Percentiles rank a stretch among this genome's conserved stretches.
These are phyloP conservation scores for Amniculicola lignicola DNA, from an alignment of 495 filamentous ascomycete genomes.

Conservation along the genomic window DNA sequence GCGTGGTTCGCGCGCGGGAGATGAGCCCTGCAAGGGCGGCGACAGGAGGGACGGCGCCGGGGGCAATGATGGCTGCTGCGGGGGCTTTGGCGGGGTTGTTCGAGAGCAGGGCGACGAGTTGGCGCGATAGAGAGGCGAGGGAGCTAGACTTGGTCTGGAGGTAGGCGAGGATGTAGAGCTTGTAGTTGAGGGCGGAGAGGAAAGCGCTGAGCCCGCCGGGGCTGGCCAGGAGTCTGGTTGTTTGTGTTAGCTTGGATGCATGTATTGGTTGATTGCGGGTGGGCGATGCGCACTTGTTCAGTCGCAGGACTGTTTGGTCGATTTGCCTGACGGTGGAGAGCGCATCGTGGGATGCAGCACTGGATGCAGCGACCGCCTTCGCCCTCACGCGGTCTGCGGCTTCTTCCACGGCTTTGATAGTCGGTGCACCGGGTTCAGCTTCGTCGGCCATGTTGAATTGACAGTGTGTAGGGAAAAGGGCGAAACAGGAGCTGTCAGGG, in stretches of 20 bases:
- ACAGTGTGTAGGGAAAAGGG: background rate
- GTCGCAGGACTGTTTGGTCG: constrained; percentile 35
- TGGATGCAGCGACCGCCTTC: constrained; percentile 15
- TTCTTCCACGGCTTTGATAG: constrained; percentile 15
- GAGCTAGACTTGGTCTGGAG: constrained; percentile 33
- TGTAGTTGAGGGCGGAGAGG: constrained; percentile 43
- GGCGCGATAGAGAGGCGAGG: constrained; percentile 17
- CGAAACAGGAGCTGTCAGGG: background rate
- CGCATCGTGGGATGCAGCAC: constrained; percentile 14
- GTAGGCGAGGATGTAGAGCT: constrained; percentile 42
- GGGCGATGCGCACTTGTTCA: constrained; percentile 38
- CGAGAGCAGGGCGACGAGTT: constrained; percentile 31
- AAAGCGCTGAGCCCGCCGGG: constrained; percentile 41
- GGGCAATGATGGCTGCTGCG: constrained; percentile 17
- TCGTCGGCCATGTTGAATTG: constrained; percentile 16
- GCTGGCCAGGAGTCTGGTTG: constrained; percentile 34
- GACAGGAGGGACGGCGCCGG: constrained; percentile 22
- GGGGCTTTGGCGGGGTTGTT: constrained; percentile 5
- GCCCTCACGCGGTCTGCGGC: constrained; percentile 8
- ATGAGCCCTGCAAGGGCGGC: constrained; percentile 36
- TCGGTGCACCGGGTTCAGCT: constrained; percentile 20
- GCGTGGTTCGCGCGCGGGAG: constrained; percentile 38
- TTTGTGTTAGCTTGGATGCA: background rate
- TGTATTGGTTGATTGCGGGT: background rate
- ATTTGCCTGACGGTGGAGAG: constrained; percentile 27